Base-by-base conservation (phyloP, 78 protist genomes). In the Protostelium mycophagum region DNA sequence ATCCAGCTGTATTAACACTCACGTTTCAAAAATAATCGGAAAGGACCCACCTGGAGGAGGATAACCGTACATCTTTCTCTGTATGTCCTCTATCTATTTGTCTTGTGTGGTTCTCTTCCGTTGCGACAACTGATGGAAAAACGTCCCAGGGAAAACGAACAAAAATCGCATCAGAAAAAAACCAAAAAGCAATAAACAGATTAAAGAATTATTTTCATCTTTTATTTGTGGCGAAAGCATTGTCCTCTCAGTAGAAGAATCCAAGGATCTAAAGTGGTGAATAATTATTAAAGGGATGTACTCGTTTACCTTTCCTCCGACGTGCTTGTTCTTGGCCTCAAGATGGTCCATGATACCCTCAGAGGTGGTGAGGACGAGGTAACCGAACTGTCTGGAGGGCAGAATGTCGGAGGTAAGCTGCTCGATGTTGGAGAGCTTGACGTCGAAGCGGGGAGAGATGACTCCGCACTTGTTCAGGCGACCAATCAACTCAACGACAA, bases 381-480 rank as follows among this genome's bases (percentile, higher is more conserved):
- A 93, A 34, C 99, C 99, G 96, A 98, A 99, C 92, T 98, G 99
- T 84, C 99, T 98, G 38, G 99, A 96, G 39, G 99, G 99, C 36
- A 99, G 96, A 36, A 99, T 96, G 91, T 95, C 91, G 89, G 37
- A 51, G 35, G 96, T 89, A 99, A 99, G 98, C 36, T 88, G 88
- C 38, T 91, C 96, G 87, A 95, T 28, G 83, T 95, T 92, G 87
- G 86, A 51, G 88, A 91, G 38, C 63, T 86, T 38, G 37, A 98
- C 86, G 87, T 98, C 99, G 93, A 95, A 99, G 88, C 99, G 98
- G 51, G 99, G 99, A 73, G 97, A 94, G 96, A 98, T 98, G 91
- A 98, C 99, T 10, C 99, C 99, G 94, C 99, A 96, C 98, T 99
- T 99, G 99, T 99, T 99, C 94, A 99, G 83, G 91, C 99, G 99